Evolutionary conservation across 768 basidiomycete genomes (phyloP).

Genomic region (Sarcomyxa edulis): DNA sequence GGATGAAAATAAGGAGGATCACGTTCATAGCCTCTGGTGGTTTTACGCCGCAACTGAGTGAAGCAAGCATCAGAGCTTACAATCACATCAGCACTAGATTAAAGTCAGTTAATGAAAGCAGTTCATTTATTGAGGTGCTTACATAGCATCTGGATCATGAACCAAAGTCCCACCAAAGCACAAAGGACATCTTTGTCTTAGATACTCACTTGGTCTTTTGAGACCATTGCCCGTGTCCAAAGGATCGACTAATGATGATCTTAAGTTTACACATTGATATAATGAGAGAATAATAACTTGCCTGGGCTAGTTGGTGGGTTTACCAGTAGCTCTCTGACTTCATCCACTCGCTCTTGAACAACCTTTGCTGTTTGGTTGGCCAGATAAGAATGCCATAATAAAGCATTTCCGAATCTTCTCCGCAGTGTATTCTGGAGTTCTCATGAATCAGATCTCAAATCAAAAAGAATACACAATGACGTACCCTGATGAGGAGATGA

Average conservation of each 20-base stretch:
- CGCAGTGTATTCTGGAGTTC: slow-evolving; percentile 16
- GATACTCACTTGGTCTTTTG: slow-evolving; percentile 5
- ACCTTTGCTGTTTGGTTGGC: slow-evolving; percentile 7
- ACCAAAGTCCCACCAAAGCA: slow-evolving; percentile 4
- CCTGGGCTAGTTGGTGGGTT: background rate
- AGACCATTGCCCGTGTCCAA: background rate
- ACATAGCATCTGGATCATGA: background rate
- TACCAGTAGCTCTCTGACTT: background rate
- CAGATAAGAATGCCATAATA: slow-evolving; percentile 20
- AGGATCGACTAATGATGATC: background rate
- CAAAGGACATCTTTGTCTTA: slow-evolving; percentile 5
- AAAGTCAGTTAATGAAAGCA: background rate
- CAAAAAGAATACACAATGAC: background rate
- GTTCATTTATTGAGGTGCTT: background rate
- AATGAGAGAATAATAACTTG: too few relatives aligned
- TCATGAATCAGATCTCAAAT: background rate
- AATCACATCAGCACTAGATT: slow-evolving; percentile 16
- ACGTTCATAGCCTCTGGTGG: background rate
- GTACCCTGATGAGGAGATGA: slow-evolving; percentile 14
- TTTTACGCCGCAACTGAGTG: slow-evolving; percentile 21
- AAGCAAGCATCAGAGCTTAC: slow-evolving; percentile 29
- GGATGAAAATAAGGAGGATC: slow-evolving; percentile 1
- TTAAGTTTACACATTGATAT: too few relatives aligned
- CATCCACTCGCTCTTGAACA: slow-evolving; percentile 6
- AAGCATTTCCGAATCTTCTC: slow-evolving; percentile 17